phyloP scores from a whole-genome alignment of 768 basidiomycete species.

The Psilocybe tampanensis region DNA sequence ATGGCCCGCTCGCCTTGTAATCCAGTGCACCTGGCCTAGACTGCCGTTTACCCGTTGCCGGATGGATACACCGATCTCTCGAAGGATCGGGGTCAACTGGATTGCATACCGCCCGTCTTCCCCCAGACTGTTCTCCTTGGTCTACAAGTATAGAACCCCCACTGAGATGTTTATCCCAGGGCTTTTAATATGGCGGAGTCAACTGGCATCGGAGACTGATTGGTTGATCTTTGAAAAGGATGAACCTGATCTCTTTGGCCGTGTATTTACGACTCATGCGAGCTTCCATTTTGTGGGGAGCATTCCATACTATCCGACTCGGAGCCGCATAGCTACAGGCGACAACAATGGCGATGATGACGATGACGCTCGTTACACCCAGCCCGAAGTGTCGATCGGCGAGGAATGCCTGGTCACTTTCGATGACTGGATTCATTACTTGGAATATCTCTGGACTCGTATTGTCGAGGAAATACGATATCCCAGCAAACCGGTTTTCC shows the following conservation, averaged over 20 bases:
- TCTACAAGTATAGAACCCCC: background rate
- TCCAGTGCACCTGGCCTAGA: slow-evolving; percentile 7
- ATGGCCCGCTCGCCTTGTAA: slow-evolving; percentile 1
- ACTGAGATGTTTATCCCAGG: background rate
- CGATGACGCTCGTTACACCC: no score
- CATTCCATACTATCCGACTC: background rate
- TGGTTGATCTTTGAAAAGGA: background rate
- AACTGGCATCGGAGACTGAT: no score
- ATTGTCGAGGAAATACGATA: background rate
- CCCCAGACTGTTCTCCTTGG: background rate
- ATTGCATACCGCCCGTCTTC: background rate
- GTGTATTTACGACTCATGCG: background rate
- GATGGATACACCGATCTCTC: background rate
- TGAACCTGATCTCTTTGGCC: background rate
- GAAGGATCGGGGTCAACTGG: background rate
- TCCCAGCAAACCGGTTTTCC: background rate
- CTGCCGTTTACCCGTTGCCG: background rate
- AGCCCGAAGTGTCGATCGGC: no score
- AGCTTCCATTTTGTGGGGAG: background rate
- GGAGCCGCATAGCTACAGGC: no score
- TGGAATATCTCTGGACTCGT: background rate
- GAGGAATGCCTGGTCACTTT: background rate
- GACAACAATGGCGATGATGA: background rate
- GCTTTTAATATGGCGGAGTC: background rate
- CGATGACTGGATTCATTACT: background rate